These are phyloP conservation scores for Paraphaeosphaeria minitans DNA, from an alignment of 2,329 filamentous ascomycete species.

Conservation along the genomic window DNA sequence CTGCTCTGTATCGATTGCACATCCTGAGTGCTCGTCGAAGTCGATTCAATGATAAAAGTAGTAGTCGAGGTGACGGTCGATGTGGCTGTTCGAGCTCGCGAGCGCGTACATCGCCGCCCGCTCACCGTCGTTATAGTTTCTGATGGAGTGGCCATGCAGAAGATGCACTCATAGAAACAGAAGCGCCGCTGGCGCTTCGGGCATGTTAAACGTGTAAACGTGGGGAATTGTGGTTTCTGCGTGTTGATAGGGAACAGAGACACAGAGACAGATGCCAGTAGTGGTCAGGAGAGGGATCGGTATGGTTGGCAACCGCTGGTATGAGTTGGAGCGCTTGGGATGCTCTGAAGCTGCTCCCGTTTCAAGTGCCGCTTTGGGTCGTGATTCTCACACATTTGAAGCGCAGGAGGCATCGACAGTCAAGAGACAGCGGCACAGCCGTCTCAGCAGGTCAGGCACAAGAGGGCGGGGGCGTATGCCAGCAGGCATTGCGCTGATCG, in stretches of 20 bases:
- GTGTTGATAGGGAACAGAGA: conserved; percentile 30
- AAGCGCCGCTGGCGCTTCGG: conserved; percentile 40
- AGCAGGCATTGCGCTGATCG: conserved; percentile 8
- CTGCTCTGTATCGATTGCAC: conserved; percentile 31
- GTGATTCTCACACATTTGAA: conserved; percentile 45
- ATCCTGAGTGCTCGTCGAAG: conserved; percentile 27
- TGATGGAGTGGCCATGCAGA: conserved; percentile 47
- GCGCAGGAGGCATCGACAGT: conserved; percentile 41
- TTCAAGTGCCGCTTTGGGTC: conserved; percentile 44
- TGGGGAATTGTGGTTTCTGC: conserved; percentile 32
- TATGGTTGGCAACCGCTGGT: conserved; percentile 43
- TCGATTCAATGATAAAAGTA: conserved; percentile 24
- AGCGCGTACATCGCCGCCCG: conserved; percentile 47
- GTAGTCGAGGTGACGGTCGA: conserved; percentile 26
- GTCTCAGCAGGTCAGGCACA: conserved; percentile 36
- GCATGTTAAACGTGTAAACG: conserved; percentile 45
- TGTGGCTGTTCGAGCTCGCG: conserved; percentile 39
- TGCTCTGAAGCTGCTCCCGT: conserved; percentile 42
- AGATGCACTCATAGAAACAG: conserved; percentile 40
- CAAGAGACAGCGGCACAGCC: conserved; percentile 27
- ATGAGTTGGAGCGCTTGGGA: conserved; percentile 39
- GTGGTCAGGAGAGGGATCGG: conserved; percentile 32
- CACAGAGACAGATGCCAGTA: conserved; percentile 30
- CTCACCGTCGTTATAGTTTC: conserved; percentile 45
- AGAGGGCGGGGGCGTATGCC: conserved; percentile 20